phyloP scores from a whole-genome alignment of 2,329 filamentous ascomycete species.

The Lecanosticta acicola region DNA sequence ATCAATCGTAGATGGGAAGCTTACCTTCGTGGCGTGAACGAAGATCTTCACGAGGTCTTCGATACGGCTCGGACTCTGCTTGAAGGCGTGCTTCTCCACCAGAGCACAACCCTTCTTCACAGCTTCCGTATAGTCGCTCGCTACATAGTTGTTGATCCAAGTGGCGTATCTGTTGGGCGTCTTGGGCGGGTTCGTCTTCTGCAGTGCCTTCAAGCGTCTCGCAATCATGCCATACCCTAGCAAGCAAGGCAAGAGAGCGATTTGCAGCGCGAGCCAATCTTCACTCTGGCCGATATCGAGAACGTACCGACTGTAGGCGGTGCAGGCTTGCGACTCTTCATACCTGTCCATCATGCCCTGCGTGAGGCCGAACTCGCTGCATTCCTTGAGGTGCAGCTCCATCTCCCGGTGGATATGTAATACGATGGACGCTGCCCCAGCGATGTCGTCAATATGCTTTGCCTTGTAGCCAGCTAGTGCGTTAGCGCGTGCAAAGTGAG shows the following conservation, averaged over 20 bases:
- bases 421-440: slow-evolving; percentile 65
- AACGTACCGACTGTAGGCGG: slow-evolving; percentile 74
- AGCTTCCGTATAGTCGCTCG: slow-evolving; percentile 69
- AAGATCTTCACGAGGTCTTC: slow-evolving; percentile 83
- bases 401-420: slow-evolving; percentile 74
- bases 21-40: slow-evolving; percentile 79
- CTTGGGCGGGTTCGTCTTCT: slow-evolving; percentile 42
- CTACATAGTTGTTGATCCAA: slow-evolving; percentile 87
- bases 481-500: slow-evolving; percentile 83
- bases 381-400: slow-evolving; percentile 75
- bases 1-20: slow-evolving; percentile 26
- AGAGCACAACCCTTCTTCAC: slow-evolving; percentile 64
- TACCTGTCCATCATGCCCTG: slow-evolving; percentile 65
- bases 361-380: slow-evolving; percentile 70
- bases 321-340: slow-evolving; percentile 71
- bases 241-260: slow-evolving; percentile 79
- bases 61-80: slow-evolving; percentile 67
- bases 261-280: slow-evolving; percentile 80
- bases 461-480: slow-evolving; percentile 81
- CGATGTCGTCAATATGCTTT: slow-evolving; percentile 66
- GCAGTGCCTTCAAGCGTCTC: slow-evolving; percentile 58
- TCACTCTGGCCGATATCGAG: slow-evolving; percentile 82
- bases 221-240: slow-evolving; percentile 85
- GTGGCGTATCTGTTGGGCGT: slow-evolving; percentile 61
- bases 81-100: slow-evolving; percentile 67